Percentiles rank a stretch among this genome's conserved stretches.
Conservation (phyloP, 2,329 filamentous ascomycete genomes). For the Alternaria longipes region DNA sequence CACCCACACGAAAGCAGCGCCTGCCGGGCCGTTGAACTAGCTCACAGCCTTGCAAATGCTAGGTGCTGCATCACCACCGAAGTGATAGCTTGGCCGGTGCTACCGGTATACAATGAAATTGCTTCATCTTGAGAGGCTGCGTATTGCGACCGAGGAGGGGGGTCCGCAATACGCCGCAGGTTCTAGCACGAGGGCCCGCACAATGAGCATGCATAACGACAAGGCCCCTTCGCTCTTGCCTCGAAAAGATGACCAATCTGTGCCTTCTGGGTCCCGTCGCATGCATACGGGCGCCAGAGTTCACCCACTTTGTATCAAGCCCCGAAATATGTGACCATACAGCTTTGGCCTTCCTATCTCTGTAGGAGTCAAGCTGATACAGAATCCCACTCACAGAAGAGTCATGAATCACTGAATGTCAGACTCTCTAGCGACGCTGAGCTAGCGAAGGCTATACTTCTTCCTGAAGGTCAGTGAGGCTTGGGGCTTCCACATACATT, state of each 20-base stretch:
- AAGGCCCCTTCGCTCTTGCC: conserved; percentile 38
- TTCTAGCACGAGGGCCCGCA: conserved; percentile 29
- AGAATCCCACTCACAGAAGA: background rate
- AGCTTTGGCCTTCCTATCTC: conserved; percentile 6
- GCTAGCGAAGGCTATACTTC: conserved; percentile 11
- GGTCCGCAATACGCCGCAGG: conserved; percentile 21
- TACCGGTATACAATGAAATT: conserved; percentile 31
- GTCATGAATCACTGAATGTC: conserved; percentile 5
- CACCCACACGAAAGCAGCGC: conserved; percentile 12
- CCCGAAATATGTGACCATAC: conserved; percentile 16
- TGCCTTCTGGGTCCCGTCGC: conserved; percentile 23
- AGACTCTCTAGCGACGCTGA: conserved; percentile 24
- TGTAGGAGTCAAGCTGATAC: conserved; percentile 11
- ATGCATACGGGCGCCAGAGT: conserved; percentile 32
- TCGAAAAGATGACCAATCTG: conserved; percentile 24
- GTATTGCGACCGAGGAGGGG: conserved; percentile 16
- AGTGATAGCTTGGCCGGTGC: conserved; percentile 29
- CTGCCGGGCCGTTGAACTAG: conserved; percentile 38
- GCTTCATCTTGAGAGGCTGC: conserved; percentile 26
- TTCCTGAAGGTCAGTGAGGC: conserved; percentile 15
- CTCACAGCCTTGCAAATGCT: conserved; percentile 19
- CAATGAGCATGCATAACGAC: conserved; percentile 36
- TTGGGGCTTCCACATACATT: conserved; percentile 1
- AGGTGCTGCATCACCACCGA: conserved; percentile 12
- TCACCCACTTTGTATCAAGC: conserved; percentile 23